Base-by-base conservation (phyloP, 78 protist species). In the Dictyostelium brefeldianum region DNA sequence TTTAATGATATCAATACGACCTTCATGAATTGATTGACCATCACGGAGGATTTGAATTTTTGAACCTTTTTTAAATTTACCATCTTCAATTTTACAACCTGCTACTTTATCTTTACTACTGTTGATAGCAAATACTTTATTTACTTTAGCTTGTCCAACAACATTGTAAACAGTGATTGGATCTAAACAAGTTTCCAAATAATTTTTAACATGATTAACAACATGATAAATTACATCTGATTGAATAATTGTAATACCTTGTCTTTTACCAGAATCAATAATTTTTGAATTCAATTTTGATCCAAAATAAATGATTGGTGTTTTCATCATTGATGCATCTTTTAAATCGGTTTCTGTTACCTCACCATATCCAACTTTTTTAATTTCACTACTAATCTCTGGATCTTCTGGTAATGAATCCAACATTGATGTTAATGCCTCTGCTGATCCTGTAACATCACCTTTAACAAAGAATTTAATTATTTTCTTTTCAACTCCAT, bases 231-330 rank as follows among this genome's bases (percentile, higher is more conserved):
- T 91, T 2, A 91, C 47, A 69, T 81, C 90, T 14, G 83, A 14
- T 78, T 79, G 80, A 51, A 81, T 53, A 41, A 75, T 20, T 12
- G 41, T 31, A 2, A 83, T 14, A 47, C 67, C 29, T 15, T 41
- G 62, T 17, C 51, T 46, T 9, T 59, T 51, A 2, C 83, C 78
- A 1, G 22, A 17, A 1, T 81, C 85, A 0, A 53, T 1, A 5
- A 80, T 56, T 12, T 47, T 36, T 25, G 25, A 0, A 36, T 36
- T 41, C 2, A 91, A 15, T 31, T 71, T 74, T 7, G 93, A 70
- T 0, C 93, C 93, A 57, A 91, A 91, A n/a, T 82, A 77, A 22
- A 91, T 51, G 67, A 91, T 54, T 17, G 95, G 89, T 62, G 95
- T 53, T 8, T 91, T 69, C 65, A 78, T 9, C 0, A 81, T 22